A percentile compares a stretch with the other conserved stretches of the same genome.
Evolutionary conservation across 1,139 yeast species (phyloP).

Genomic region (Geotrichum candidum): DNA sequence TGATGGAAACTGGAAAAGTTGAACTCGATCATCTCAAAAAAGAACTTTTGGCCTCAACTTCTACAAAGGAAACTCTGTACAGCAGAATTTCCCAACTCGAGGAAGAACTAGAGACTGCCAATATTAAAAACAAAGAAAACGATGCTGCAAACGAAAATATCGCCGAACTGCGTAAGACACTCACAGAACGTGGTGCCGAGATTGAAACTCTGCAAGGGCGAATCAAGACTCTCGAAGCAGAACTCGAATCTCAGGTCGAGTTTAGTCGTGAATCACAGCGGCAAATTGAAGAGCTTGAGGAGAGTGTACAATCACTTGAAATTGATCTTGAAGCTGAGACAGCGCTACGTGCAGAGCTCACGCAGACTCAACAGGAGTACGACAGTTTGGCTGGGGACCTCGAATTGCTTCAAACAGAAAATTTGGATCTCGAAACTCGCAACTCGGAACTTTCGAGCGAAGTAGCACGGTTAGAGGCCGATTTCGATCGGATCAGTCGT

Average conservation of each 20-base stretch:
- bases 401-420: conserved; percentile 4
- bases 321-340: conserved; percentile 9
- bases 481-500: neutral
- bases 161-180: neutral
- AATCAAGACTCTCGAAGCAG: neutral
- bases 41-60: neutral
- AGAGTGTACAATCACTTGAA: conserved; percentile 3
- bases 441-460: conserved; percentile 2
- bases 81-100: neutral
- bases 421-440: conserved; percentile 4
- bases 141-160: neutral
- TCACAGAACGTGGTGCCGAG: neutral
- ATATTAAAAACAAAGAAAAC: neutral
- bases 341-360: conserved; percentile 2
- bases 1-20: neutral
- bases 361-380: neutral
- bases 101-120: neutral
- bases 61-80: neutral
- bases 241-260: neutral
- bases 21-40: neutral
- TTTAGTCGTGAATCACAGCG: neutral
- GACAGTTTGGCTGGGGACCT: conserved; percentile 4
- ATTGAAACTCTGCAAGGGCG: neutral
- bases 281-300: conserved; percentile 1
- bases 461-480: neutral